Base-by-base conservation (phyloP, 768 basidiomycete species). In the Tricholoma flavovirens region DNA sequence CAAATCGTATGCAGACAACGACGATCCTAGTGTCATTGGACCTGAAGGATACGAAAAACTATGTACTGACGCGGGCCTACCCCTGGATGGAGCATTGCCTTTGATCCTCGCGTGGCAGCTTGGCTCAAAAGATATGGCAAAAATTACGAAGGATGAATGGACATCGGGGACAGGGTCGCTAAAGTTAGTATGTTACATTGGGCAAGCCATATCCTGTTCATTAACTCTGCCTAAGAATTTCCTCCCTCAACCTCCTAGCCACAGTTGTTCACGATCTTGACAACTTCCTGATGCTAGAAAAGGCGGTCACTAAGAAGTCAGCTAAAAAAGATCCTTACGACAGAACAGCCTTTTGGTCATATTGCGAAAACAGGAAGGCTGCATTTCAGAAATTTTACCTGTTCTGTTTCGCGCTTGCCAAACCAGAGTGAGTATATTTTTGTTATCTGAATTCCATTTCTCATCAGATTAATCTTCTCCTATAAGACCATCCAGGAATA, bases 21-120 rank as follows among this genome's bases (percentile, higher is more conserved):
- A 90, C 49, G 72, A 77, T 22, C 73, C 81, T 11, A 65, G 71
- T 46, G 72, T 79, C 43, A 90, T 93, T 62, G 86, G 83, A 0
- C 79, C 87, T 1, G 88, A 84, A 56, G 88, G 89, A 2, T 83
- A 92, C 59, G 83, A 86, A 68, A 75, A 71, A 52, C 70, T 94
- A 26, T 93, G 87, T 70, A 76, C 60, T 22, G 87, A 91, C 59
- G 81, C 84, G 11, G 72, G 80, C n/a, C 79, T 92, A 46, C 75
- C 87, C 0, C 72, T 93, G 68, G 90, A 92, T 17, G 87, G 89
- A 29, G 75, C 85, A 5, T 70, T 82, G 59, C 87, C 89, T 17
- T 74, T 93, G 53, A 75, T 92, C 15, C 73, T 92, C 12, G 81
- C 88, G 21, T 93, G 90, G 90, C 85, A 87, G 62, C 68, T 88